These are phyloP conservation scores for grape (Vitis vinifera) DNA, from an alignment of 164 flowering plant species.

Conservation along the genomic window ASM3070453v1 NC_081823.1:8118501-8119000, in stretches of 20 bases:
- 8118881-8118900: conserved; percentile 24
- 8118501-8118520: conserved; percentile 17
- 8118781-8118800: conserved; percentile 7
- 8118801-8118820: conserved; percentile 33
- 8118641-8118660: too few relatives aligned
- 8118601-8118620: conserved; percentile 29
- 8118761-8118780: too few relatives aligned
- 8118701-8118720: too few relatives aligned
- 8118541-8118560: conserved; percentile 27
- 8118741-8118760: too few relatives aligned
- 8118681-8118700: too few relatives aligned
- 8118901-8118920: neutral
- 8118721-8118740: too few relatives aligned
- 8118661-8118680: too few relatives aligned
- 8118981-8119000: conserved; percentile 18
- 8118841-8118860: conserved; percentile 1
- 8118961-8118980: conserved; percentile 10
- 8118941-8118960: conserved; percentile 25
- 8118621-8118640: conserved; percentile 25
- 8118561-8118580: conserved; percentile 33
- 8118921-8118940: conserved; percentile 6
- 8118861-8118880: conserved; percentile 27
- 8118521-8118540: conserved; percentile 31
- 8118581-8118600: conserved; percentile 24
- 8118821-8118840: conserved; percentile 15